Evolutionary conservation across 2,329 filamentous ascomycete species (phyloP), one percentile per base, ranked within the genome.

Genomic region (Arthrobotrys pseudoclavata): DNA sequence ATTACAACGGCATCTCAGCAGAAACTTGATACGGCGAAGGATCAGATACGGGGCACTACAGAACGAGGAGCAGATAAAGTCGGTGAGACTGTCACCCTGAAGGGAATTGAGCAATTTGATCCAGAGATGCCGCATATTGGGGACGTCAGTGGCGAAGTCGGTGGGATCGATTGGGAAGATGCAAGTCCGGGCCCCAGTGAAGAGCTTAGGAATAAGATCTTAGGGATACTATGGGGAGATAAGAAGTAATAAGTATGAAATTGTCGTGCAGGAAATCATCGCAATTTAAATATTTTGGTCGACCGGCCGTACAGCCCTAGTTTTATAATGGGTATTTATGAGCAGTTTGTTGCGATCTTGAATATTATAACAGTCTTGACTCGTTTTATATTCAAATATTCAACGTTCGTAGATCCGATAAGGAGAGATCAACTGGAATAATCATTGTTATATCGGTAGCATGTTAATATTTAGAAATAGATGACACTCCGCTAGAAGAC

Each of bases 91-190:
- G 52, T 7, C 22, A 57, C 50, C 13, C 12, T 1, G 15, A 68
- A 57, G 12, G 50, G 34, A 22, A 12, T 34, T 6, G 37, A 40
- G 12, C 37, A 40, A 40, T n/a, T 61, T 4, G 66, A 62, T 42
- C 53, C 53, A 12, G 66, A 69, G 15, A 69, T 22, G 1, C 31
- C 53, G 1, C 66, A 69, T 52, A n/a, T 69, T 6, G 66, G 66
- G 18, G 66, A 69, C 31, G 53, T 69, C 18, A 69, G 66, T n/a
- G 53, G 66, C 1, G 66, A 69, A n/a, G 66, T 69, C n/a, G 66
- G 66, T 4, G 66, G 66, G n/a, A 69, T 69, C n/a, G 66, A 69
- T 15, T 69, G 66, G 66, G 66, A 61, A 18, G 66, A 69, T 42
- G 15, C 60, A 3, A 13, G 1, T 31, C 42, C 13, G 4, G 26